Base-by-base conservation (phyloP, 331 rosid species). In the Acacia concinna region DNA sequence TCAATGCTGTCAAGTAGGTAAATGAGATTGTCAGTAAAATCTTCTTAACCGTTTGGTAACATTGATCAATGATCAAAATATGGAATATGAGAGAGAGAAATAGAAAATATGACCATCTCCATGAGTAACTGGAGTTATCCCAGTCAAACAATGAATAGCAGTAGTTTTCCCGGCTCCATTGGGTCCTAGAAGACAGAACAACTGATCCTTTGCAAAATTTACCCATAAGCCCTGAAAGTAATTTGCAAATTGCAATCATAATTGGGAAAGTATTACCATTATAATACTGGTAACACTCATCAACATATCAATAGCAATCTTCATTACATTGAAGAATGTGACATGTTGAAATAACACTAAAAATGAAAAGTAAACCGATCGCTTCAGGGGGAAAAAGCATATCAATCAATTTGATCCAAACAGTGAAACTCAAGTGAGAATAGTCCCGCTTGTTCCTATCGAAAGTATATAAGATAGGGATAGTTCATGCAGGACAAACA, bases 81-180 rank as follows among this genome's bases (percentile, higher is more conserved):
- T 57, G 43, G 27, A 44, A 44, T 20, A 12, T 49, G 27, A 59
- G 44, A 21, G 78, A 40, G 2, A 47, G 1, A 37, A 13, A 41
- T 1, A 69, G 25, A 82, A n/a, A 62, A 73, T 41, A 68, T 83
- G 83, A 95, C 99, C 97, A 79, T 95, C 94, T 85, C 99, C 99
- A 17, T 80, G 84, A 35, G 99, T 89, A 76, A 86, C 87, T 14
- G 97, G 97, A 81, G 96, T 81, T 73, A 88, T 90, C 83, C 99
- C 99, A n/a, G 97, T 91, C 91, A 95, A 85, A 86, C 99, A 95
- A 78, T 59, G 91, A 78, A 95, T 95, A 66, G 80, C 73, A 21
- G 99, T 91, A 46, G 98, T 92, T 85, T 95, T 95, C 73, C 99
- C 99, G 27, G 99, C 99, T 73, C 99, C 97, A 23, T 91, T 92